Evolutionary conservation across 177 flowering plant genomes (phyloP).

Genomic region (Telopea speciosissima): DNA sequence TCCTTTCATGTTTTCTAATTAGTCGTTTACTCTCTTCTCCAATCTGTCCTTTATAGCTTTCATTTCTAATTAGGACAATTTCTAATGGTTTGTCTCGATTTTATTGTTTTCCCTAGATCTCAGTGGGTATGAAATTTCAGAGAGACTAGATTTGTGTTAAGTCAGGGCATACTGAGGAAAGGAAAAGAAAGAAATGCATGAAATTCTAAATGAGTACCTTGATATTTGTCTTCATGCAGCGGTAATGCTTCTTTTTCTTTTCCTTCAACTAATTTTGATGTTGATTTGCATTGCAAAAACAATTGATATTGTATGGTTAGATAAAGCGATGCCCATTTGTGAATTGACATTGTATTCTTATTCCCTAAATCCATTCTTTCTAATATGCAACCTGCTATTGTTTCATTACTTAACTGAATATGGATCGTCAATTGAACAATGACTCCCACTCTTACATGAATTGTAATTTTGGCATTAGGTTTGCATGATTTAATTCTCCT

Average conservation of each 20-base stretch:
- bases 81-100: not conserved
- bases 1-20: no score
- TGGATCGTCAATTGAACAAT: no score
- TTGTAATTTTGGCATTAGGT: no score
- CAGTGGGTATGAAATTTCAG: conserved; percentile 52
- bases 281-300: not conserved
- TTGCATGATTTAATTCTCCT: no score
- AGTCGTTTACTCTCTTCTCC: no score
- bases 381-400: no score
- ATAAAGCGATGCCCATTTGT: not conserved
- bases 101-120: conserved; percentile 1
- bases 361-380: no score
- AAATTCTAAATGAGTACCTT: conserved; percentile 42
- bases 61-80: no score
- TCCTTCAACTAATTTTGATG: not conserved
- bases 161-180: conserved; percentile 35
- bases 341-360: no score
- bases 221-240: conserved; percentile 20
- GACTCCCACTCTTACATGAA: no score
- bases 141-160: conserved; percentile 25
- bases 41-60: not conserved
- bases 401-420: no score
- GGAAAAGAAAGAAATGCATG: conserved; percentile 44
- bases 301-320: not conserved
- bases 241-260: not conserved